Evolutionary conservation across 2,329 filamentous ascomycete species (phyloP).

Genomic region (Pseudogymnoascus sp.): DNA sequence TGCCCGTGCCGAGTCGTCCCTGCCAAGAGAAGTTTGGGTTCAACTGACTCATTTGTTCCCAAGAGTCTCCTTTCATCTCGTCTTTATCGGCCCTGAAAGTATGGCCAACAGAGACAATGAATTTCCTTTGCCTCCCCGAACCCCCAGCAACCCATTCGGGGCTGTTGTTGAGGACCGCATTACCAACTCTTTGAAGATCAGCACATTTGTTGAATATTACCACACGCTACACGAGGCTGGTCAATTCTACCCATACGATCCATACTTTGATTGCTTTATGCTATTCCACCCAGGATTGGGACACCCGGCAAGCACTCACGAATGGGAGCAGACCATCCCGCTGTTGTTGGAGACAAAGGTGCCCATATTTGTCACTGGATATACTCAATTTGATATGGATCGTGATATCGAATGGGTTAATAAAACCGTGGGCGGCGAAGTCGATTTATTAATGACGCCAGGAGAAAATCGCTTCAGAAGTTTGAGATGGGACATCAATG

Average conservation of each 20-base stretch:
- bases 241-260: conserved; percentile 88
- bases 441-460: conserved; percentile 83
- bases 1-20: conserved; percentile 91
- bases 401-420: conserved; percentile 85
- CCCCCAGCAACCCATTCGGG: conserved; percentile 80
- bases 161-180: conserved; percentile 90
- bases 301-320: conserved; percentile 84
- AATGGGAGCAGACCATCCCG: conserved; percentile 88
- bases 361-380: conserved; percentile 88
- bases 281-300: conserved; percentile 95
- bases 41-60: conserved; percentile 94
- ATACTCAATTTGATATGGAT: conserved; percentile 92
- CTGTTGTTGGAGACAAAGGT: conserved; percentile 90
- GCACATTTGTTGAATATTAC: conserved; percentile 96
- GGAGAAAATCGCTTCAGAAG: conserved; percentile 93
- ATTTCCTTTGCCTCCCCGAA: conserved; percentile 82
- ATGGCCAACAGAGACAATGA: conserved; percentile 93
- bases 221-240: conserved; percentile 89
- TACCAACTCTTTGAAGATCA: conserved; percentile 86
- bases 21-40: conserved; percentile 88
- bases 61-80: conserved; percentile 77
- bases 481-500: conserved; percentile 92
- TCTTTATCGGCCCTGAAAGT: conserved; percentile 92
- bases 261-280: conserved; percentile 96
- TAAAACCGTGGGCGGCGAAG: conserved; percentile 78